A percentile compares a stretch with the other conserved stretches of the same genome.
Evolutionary conservation across 768 basidiomycete species (phyloP).

Genomic region (Holtermanniella nyarrowii): DNA sequence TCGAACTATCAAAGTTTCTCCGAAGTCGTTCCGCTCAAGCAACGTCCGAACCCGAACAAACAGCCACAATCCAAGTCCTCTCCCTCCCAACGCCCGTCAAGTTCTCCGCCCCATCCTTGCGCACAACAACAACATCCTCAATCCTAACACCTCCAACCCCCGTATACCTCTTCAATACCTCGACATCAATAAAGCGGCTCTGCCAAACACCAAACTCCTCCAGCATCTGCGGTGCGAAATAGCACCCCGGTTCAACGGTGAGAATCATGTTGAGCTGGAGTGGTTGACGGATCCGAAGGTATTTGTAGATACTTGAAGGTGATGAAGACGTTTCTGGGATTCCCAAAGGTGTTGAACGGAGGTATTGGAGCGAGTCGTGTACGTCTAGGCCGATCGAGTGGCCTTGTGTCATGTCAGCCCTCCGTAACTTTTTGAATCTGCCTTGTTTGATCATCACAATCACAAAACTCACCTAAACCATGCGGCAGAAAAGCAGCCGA

Average conservation of each 20-base stretch:
- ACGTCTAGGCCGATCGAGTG: slow-evolving; percentile 91
- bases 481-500: slow-evolving; percentile 89
- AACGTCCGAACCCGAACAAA: no score
- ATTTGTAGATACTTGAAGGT: slow-evolving; percentile 57
- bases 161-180: slow-evolving; percentile 60
- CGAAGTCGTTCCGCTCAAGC: no score
- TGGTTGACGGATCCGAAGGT: slow-evolving; percentile 66
- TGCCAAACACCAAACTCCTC: slow-evolving; percentile 29
- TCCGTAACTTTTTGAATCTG: no score
- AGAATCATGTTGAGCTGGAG: slow-evolving; percentile 72
- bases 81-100: slow-evolving; percentile 77
- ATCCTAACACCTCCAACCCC: slow-evolving; percentile 83
- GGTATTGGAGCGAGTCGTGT: slow-evolving; percentile 82
- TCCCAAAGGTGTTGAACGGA: slow-evolving; percentile 43
- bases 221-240: slow-evolving; percentile 66
- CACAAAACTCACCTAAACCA: slow-evolving; percentile 46
- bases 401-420: slow-evolving; percentile 47
- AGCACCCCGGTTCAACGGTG: slow-evolving; percentile 80
- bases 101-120: slow-evolving; percentile 63
- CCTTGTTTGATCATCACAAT: no score
- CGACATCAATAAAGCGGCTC: slow-evolving; percentile 55
- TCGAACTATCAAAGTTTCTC: no score
- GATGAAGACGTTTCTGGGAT: slow-evolving; percentile 33
- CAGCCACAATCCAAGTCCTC: slow-evolving; percentile 65
- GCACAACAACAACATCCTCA: slow-evolving; percentile 82